Evolutionary conservation across 2,329 filamentous ascomycete species (phyloP).

Genomic region (Monosporascus sp.): DNA sequence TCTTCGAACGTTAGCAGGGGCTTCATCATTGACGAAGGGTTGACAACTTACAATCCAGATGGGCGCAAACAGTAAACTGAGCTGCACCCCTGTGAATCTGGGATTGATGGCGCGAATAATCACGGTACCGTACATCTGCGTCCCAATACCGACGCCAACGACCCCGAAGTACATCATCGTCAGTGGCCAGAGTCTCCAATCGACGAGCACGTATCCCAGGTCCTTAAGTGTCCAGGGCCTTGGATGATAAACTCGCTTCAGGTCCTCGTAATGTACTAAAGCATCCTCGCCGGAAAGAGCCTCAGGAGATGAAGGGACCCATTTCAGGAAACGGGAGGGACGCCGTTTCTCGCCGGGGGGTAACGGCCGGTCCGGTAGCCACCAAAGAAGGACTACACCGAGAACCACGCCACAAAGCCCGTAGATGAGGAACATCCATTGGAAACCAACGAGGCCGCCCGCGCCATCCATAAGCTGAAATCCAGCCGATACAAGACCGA

Average conservation of each 20-base stretch:
- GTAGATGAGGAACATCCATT: slow-evolving; percentile 91
- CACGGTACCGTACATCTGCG: slow-evolving; percentile 80
- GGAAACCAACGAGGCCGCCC: slow-evolving; percentile 72
- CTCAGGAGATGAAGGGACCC: slow-evolving; percentile 63
- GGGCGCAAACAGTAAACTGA: slow-evolving; percentile 80
- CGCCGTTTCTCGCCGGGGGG: slow-evolving; percentile 60
- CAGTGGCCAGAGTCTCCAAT: slow-evolving; percentile 86
- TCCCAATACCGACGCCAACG: slow-evolving; percentile 86
- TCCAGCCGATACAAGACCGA: slow-evolving; percentile 82
- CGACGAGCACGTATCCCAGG: slow-evolving; percentile 63
- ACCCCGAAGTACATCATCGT: slow-evolving; percentile 92
- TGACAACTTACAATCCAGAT: slow-evolving; percentile 74
- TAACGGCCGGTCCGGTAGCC: slow-evolving; percentile 79
- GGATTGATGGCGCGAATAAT: slow-evolving; percentile 79
- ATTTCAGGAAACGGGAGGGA: slow-evolving; percentile 51
- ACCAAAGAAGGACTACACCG: slow-evolving; percentile 74
- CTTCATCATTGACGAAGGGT: not conserved
- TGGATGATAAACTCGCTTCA: slow-evolving; percentile 74
- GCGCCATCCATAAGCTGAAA: slow-evolving; percentile 87
- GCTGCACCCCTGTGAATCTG: slow-evolving; percentile 63
- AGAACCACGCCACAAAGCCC: slow-evolving; percentile 69
- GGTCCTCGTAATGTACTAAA: slow-evolving; percentile 73
- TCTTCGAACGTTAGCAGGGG: slow-evolving; percentile 38
- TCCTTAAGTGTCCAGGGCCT: slow-evolving; percentile 69
- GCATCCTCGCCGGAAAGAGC: slow-evolving; percentile 74